Evolutionary conservation across 176 grass and related monocot species (phyloP).

Genomic region (Guadua angustifolia): DNA sequence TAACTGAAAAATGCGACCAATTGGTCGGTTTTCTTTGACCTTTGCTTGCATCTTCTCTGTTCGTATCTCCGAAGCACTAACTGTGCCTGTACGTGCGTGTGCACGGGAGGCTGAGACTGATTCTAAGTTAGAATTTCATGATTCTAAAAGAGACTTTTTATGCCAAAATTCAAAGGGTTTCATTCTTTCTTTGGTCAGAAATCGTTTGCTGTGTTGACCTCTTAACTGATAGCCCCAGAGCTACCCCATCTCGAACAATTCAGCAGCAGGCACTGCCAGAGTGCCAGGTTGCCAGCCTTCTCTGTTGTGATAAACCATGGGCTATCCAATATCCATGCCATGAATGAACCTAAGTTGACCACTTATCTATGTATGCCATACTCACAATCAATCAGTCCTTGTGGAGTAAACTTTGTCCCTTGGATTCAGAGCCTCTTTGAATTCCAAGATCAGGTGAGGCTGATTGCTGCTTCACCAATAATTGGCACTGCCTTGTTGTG

Average conservation of each 20-base stretch:
- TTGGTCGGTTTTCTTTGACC: constrained; percentile 60
- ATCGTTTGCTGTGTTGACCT: constrained; percentile 43
- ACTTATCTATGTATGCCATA: constrained; percentile 32
- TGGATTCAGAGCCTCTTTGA: constrained; percentile 23
- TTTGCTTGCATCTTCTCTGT: constrained; percentile 23
- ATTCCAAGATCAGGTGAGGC: constrained; percentile 14
- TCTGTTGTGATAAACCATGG: constrained; percentile 19
- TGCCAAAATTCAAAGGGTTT: constrained; percentile 1
- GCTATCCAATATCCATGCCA: constrained; percentile 24
- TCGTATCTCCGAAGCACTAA: background rate
- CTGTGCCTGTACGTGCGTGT: background rate
- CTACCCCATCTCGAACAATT: constrained; percentile 28
- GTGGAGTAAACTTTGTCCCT: constrained; percentile 17
- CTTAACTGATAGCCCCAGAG: constrained; percentile 15
- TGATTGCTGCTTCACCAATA: constrained; percentile 47
- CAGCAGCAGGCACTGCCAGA: constrained; percentile 23
- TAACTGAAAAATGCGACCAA: constrained; percentile 50
- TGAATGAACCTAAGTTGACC: constrained; percentile 56
- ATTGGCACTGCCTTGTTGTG: constrained; percentile 4
- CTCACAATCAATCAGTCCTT: constrained; percentile 27
- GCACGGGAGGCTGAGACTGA: constrained; percentile 40
- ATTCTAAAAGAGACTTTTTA: constrained; percentile 6
- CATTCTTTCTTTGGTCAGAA: constrained; percentile 39
- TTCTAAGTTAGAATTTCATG: constrained; percentile 48
- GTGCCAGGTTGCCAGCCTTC: constrained; percentile 32